Conservation (phyloP, 2,329 filamentous ascomycete genomes). For the Venturia oleaginea region DNA sequence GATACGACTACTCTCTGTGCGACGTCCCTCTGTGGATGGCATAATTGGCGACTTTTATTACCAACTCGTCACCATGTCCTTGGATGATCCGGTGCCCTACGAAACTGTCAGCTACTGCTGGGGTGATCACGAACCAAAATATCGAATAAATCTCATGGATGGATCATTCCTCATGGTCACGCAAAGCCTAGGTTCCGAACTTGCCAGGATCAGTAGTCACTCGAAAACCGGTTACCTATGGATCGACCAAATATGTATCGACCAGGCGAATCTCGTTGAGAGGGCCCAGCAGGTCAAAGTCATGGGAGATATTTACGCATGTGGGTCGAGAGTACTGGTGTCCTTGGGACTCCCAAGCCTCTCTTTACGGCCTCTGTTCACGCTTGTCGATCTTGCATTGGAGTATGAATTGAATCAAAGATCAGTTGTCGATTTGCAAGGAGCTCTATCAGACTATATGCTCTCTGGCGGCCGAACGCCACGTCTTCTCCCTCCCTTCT, state of each 20-base stretch:
- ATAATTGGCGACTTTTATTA: constrained; percentile 11
- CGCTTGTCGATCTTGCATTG: constrained; percentile 10
- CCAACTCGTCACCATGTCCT: constrained; percentile 9
- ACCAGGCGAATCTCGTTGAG: constrained; percentile 15
- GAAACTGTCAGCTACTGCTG: constrained; percentile 10
- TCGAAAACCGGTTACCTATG: constrained; percentile 14
- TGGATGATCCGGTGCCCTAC: constrained; percentile 13
- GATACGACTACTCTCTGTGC: constrained; percentile 10
- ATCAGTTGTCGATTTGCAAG: constrained; percentile 11
- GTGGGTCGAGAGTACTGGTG: not conserved
- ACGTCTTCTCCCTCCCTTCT: constrained; percentile 6
- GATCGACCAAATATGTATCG: constrained; percentile 17
- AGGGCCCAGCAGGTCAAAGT: constrained; percentile 13
- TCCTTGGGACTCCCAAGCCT: not conserved
- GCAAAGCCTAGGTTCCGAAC: not conserved
- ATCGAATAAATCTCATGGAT: constrained; percentile 12
- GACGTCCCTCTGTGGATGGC: constrained; percentile 9
- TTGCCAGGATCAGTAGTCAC: constrained; percentile 2
- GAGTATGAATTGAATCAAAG: constrained; percentile 3
- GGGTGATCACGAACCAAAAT: constrained; percentile 1
- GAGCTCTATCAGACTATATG: constrained; percentile 7
- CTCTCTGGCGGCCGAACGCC: not conserved
- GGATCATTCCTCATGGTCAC: constrained; percentile 11
- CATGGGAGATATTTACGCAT: constrained; percentile 15
- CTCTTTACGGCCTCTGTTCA: constrained; percentile 1